Percentiles rank a stretch among this genome's conserved stretches.
Conservation (phyloP, 2,329 filamentous ascomycete genomes). For the Epichloe festucae region DNA sequence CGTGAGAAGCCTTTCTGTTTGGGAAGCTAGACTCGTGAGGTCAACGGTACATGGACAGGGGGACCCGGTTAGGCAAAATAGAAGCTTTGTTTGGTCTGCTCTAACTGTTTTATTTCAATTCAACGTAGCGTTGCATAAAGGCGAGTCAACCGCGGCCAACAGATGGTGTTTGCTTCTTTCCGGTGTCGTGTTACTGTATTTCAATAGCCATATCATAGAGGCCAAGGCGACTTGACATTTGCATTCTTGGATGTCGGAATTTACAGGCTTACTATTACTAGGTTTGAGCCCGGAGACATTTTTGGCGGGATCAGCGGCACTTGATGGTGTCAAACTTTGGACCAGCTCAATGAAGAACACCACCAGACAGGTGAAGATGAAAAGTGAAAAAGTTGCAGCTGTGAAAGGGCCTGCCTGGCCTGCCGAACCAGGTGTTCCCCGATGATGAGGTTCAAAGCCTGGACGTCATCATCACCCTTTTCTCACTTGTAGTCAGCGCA, state of each 20-base stretch:
- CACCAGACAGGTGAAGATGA: not conserved
- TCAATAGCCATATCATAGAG: not conserved
- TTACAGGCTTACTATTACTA: not conserved
- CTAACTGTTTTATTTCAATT: not conserved
- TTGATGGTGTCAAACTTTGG: not conserved
- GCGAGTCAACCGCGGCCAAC: not conserved
- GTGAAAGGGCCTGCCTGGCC: no score
- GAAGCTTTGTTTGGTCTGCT: not conserved
- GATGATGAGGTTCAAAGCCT: no score
- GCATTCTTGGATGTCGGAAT: not conserved
- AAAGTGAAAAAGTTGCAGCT: not conserved
- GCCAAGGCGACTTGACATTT: slow-evolving; percentile 1
- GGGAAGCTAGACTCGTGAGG: not conserved
- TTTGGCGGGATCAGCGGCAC: not conserved
- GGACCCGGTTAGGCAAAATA: not conserved
- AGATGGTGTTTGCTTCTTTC: not conserved
- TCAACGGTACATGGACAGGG: not conserved
- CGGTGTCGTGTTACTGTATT: not conserved
- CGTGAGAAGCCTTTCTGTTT: not conserved
- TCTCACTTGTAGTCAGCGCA: not conserved
- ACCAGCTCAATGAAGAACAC: not conserved
- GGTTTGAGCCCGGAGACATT: no score
- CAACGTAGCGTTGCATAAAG: not conserved
- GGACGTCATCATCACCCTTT: not conserved
- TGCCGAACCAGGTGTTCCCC: no score